Evolutionary conservation across 2,329 filamentous ascomycete species (phyloP), one percentile per base, ranked within the genome.

Genomic region (Aspergillus candidus): DNA sequence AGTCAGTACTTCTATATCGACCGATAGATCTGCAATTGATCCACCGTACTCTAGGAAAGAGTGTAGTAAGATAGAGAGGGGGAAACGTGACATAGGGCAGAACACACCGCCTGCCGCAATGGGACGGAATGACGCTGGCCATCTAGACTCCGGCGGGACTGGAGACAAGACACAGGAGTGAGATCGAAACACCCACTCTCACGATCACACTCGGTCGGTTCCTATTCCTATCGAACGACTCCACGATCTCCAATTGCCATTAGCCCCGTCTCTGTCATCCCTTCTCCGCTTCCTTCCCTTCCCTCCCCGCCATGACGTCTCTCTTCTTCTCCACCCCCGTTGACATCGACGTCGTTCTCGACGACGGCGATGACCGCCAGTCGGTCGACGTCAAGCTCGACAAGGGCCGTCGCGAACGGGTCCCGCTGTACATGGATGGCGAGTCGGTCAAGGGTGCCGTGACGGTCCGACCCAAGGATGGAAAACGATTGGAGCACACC

Each of bases 241-340:
- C 14, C 41, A 38, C 43, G 44, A 35, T 14, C 29, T 50, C 53
- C 36, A 35, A 48, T 49, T 51, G 40, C 50, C 45, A 47, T 47
- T 47, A 44, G 38, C 43, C 35, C 31, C n/a, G 41, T 32, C 31
- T 35, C 39, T 15, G 32, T 41, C n/a, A 14, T 36, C 37, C 30
- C 33, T 18, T 18, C 29, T 18, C 15, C 18, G 14, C 14, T 17
- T n/a, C 40, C 29, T 41, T 35, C 30, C 43, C 47, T 17, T n/a
- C 40, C 29, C 41, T 35, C 30, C 43, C 47, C 52, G 67, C 54
- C 58, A 96, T 97, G 93, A 94, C 93, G 57, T 94, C 94, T 74
- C 94, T 94, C 75, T 94, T 95, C 76, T 98, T 97, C 76, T 90
- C 90, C 58, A 96, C 91, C 48, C 93, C 93, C 43, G 87, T 98